Percentiles rank a stretch among this genome's conserved stretches.
These are phyloP conservation scores for Symbiodinium pilosum DNA, from an alignment of 73 alveolate genomes.

Conservation along the genomic window DNA sequence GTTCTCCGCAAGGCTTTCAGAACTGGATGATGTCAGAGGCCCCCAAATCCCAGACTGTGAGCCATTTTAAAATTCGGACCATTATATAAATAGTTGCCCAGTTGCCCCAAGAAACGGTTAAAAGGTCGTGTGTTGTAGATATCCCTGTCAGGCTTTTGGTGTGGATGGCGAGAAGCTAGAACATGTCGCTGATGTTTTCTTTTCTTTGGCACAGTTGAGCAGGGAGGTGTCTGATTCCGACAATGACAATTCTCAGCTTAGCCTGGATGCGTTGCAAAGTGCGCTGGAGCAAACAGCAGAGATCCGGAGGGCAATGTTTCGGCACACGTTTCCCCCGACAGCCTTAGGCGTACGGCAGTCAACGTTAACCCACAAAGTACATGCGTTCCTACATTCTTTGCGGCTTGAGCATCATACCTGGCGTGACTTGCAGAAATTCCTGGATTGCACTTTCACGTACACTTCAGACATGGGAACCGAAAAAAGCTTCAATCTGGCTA, in stretches of 20 bases:
- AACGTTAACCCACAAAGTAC: neutral
- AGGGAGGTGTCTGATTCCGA: neutral
- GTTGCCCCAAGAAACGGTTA: neutral
- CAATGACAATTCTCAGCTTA: too few species aligned
- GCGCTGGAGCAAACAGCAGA: too few species aligned
- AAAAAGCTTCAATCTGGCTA: neutral
- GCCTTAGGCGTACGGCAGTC: neutral
- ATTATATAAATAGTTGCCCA: neutral
- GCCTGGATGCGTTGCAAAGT: too few species aligned
- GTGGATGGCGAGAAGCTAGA: neutral
- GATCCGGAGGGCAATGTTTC: neutral
- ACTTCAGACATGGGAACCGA: neutral
- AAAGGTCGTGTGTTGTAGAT: neutral
- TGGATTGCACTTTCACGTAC: neutral
- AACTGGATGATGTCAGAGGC: neutral
- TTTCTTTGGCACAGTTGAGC: neutral
- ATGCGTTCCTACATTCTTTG: neutral
- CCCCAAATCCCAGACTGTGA: neutral
- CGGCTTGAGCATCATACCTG: neutral
- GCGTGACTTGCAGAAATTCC: neutral
- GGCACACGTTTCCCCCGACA: neutral
- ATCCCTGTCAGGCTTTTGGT: neutral
- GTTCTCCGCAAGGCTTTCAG: neutral
- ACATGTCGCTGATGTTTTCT: neutral
- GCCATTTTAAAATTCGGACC: neutral